Conservation (phyloP, 192 early-diverging fungal species). For the Backusella morwellensis region DNA sequence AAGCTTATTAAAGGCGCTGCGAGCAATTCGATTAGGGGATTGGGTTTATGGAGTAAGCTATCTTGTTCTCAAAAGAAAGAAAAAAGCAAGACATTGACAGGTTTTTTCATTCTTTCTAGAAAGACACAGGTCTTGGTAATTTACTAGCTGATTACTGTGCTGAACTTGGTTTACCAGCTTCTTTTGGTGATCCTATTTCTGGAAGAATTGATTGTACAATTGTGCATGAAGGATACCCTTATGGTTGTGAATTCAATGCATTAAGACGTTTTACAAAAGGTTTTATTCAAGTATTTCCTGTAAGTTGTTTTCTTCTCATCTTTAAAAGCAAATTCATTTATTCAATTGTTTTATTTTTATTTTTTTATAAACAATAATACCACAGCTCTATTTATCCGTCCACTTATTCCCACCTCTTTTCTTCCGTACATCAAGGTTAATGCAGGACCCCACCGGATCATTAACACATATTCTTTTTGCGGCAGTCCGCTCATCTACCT, state of each 20-base stretch:
- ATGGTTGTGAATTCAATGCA: conserved; percentile 47
- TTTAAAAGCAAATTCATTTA: neutral
- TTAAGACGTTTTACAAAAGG: conserved; percentile 33
- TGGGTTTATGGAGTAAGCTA: conserved; percentile 37
- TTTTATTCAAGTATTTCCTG: conserved; percentile 40
- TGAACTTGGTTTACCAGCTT: conserved; percentile 27
- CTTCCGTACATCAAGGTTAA: conserved; percentile 43
- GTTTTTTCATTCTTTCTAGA: neutral
- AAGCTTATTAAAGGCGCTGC: conserved; percentile 47
- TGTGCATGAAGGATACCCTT: conserved; percentile 46
- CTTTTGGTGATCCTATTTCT: conserved; percentile 36
- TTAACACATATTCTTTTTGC: conserved; percentile 41
- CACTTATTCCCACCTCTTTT: conserved; percentile 58
- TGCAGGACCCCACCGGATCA: conserved; percentile 31
- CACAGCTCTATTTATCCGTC: conserved; percentile 60
- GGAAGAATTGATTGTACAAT: conserved; percentile 50
- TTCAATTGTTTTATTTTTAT: neutral
- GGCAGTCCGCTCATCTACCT: conserved; percentile 49
- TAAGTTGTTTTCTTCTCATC: conserved; percentile 10
- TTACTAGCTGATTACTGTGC: conserved; percentile 18
- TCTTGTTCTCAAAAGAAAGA: neutral
- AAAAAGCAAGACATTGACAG: neutral
- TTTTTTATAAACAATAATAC: neutral
- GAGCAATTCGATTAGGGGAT: conserved; percentile 36
- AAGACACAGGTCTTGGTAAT: conserved; percentile 16